Percentiles rank a stretch among this genome's conserved stretches.
Conservation (phyloP, 2,329 filamentous ascomycete species). For the Beauveria pseudobassiana region DNA sequence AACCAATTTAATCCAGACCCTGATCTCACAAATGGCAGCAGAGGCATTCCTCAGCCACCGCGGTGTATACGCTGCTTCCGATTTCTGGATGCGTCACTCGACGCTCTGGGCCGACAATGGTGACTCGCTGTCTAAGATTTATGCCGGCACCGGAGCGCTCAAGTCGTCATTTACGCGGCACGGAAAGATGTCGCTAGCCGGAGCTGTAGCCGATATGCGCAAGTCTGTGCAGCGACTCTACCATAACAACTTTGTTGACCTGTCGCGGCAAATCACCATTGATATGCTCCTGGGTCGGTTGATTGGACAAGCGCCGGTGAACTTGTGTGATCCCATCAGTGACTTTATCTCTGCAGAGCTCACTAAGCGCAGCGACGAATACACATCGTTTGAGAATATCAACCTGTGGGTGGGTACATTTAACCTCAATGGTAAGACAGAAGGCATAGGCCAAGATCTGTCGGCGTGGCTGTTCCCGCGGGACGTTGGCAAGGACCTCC, state of each 20-base stretch:
- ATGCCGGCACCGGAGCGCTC: constrained; percentile 89
- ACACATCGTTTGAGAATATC: constrained; percentile 65
- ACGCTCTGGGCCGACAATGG: constrained; percentile 97
- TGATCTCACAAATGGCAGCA: constrained; percentile 88
- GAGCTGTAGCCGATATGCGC: constrained; percentile 86
- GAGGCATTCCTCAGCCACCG: constrained; percentile 75
- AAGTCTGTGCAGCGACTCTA: constrained; percentile 93
- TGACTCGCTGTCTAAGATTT: constrained; percentile 88
- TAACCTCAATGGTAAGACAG: constrained; percentile 84
- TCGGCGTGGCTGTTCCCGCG: constrained; percentile 77
- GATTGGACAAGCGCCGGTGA: constrained; percentile 74
- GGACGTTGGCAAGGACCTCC: constrained; percentile 50
- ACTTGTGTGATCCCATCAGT: constrained; percentile 89
- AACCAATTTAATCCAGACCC: constrained; percentile 92
- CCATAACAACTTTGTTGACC: constrained; percentile 96
- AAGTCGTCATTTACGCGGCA: constrained; percentile 92
- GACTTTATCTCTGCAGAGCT: constrained; percentile 80
- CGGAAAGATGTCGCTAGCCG: constrained; percentile 92
- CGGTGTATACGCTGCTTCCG: constrained; percentile 59
- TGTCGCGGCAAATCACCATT: constrained; percentile 86
- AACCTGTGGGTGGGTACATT: constrained; percentile 84
- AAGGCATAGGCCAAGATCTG: constrained; percentile 71
- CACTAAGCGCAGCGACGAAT: constrained; percentile 59
- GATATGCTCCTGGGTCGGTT: constrained; percentile 83
- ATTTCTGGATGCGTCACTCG: constrained; percentile 89